Evolutionary conservation across 148 eudicot genomes (phyloP).

Genomic region (Drosera capensis): DNA sequence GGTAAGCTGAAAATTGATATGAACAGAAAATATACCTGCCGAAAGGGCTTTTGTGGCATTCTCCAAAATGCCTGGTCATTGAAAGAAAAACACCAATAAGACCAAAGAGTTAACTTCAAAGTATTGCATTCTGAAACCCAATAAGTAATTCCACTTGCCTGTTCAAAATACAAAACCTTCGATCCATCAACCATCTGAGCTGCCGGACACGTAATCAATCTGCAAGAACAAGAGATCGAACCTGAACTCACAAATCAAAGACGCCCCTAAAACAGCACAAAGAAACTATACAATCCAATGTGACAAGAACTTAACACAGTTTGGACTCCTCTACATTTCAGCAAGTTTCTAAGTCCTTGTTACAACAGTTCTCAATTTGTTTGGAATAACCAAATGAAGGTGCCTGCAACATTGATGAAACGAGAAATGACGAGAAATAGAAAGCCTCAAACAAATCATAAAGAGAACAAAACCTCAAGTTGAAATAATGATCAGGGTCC

Average conservation of each 20-base stretch:
- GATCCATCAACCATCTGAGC: slow-evolving; percentile 96
- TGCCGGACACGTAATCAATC: slow-evolving; percentile 92
- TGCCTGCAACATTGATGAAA: too few species aligned
- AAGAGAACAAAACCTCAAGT: slow-evolving; percentile 85
- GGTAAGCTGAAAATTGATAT: too few species aligned
- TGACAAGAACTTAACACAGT: too few species aligned
- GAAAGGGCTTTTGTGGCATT: slow-evolving; percentile 72
- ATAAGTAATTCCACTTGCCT: slow-evolving; percentile 18
- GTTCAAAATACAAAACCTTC: slow-evolving; percentile 70
- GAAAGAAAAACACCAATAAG: slow-evolving; percentile 1
- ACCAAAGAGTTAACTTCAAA: neutral
- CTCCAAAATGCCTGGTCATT: slow-evolving; percentile 82
- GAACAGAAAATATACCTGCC: slow-evolving; percentile 44
- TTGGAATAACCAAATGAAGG: too few species aligned
- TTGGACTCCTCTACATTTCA: too few species aligned
- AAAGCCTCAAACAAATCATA: neutral
- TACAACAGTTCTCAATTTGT: too few species aligned
- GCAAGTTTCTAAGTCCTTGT: too few species aligned
- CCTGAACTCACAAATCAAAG: too few species aligned
- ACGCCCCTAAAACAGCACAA: too few species aligned
- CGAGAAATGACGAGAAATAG: neutral
- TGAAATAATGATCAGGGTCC: slow-evolving; percentile 81
- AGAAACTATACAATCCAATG: too few species aligned
- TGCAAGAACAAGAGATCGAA: slow-evolving; percentile 9
- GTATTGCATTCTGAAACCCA: neutral